A percentile compares a stretch with the other conserved stretches of the same genome.
Conservation (phyloP, 345 rosid genomes). For the Eucalyptus polyanthemos region DNA sequence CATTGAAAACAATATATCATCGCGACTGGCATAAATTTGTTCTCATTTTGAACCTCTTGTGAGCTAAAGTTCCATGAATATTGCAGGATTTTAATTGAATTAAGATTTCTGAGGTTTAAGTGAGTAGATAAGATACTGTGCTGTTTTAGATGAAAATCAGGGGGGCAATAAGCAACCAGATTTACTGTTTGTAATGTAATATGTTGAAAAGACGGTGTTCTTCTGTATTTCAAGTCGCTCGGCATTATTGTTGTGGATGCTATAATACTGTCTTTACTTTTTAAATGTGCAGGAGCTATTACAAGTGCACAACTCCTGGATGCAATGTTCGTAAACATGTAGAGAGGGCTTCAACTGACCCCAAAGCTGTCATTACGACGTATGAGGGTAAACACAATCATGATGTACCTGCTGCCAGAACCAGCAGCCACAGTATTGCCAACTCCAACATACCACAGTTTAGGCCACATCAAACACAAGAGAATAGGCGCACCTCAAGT, state of each 20-base stretch:
- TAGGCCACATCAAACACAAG: conserved; percentile 5
- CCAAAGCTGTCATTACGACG: conserved; percentile 84
- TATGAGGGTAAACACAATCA: conserved; percentile 94
- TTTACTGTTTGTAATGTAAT: not conserved
- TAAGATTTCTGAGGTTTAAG: not conserved
- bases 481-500: conserved; percentile 1
- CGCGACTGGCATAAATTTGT: not conserved
- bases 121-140: not conserved
- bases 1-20: not conserved
- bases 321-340: conserved; percentile 90
- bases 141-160: not conserved
- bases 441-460: conserved; percentile 3
- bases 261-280: not conserved
- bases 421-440: conserved; percentile 14
- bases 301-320: conserved; percentile 71
- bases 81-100: not conserved
- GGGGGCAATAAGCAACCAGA: not conserved
- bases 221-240: not conserved
- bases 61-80: not conserved
- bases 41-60: not conserved
- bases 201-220: not conserved
- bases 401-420: conserved; percentile 50
- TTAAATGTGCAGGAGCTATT: conserved; percentile 57
- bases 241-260: not conserved
- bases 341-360: conserved; percentile 82